Evolutionary conservation across 1,139 yeast genomes (phyloP), one percentile per base, ranked within the genome.

Genomic region (Taphrina wiesneri): DNA sequence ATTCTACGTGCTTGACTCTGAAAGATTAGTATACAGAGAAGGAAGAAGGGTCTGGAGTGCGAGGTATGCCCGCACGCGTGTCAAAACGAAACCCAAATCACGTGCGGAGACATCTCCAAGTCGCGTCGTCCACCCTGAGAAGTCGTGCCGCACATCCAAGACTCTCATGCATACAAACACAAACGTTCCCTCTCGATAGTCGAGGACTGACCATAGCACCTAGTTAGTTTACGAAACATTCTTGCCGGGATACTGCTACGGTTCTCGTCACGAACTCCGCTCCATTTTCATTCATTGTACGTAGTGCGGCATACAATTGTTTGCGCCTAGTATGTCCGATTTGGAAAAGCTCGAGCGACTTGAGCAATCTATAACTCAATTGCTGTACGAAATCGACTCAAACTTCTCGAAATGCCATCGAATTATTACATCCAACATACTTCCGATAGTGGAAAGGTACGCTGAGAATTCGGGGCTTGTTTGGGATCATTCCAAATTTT

Each of bases 341-440:
- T 30, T 60, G 21, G 64, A 60, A 30, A 51, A 60, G 71, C 77
- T 88, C 65, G 96, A 90, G 72, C 80, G 84, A 71, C 77, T 90
- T 49, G 96, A 91, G 72, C 96, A 89, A 74, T 88, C 86, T 72
- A 88, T 90, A 52, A 90, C 96, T 0, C 77, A 88, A 64, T 85
- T 86, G 1, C 77, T 91, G 62, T 97, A 90, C 74, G 87, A 86
- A 68, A 88, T 91, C 34, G 96, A 91, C 76, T 82, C 85, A 67
- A 86, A 87, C 72, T 81, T 88, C 66, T 82, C 87, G 2, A 79
- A 81, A 53, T 84, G 90, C 17, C 88, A 87, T 73, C 80, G 85
- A 45, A 81, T 86, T 11, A 83, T 88, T 34, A 83, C 83, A 57
- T 87, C 86, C 68, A 78, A 80, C 57, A 79, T 88, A 39, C 77